Evolutionary conservation across 352 stramenopile genomes (phyloP), one percentile per base, ranked within the genome.

Genomic region (Globisporangium lucens): DNA sequence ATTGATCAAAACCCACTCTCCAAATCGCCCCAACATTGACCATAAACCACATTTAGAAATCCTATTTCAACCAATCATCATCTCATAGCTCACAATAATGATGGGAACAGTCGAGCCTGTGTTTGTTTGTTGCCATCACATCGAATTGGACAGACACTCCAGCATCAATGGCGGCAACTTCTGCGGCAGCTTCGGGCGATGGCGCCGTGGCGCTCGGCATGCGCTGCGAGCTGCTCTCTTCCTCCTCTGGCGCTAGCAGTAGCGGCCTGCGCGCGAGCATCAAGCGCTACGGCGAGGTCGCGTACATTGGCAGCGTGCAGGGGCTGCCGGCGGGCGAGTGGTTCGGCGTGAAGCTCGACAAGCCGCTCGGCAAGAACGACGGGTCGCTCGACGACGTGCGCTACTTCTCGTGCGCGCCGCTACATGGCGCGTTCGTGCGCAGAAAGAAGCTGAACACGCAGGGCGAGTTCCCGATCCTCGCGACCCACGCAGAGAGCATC

Each of bases 291-390:
- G 87, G 87, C 2, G 72, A 87, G 63, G 75, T 95, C 49, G 80
- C 73, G 65, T 92, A 85, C 73, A 76, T 93, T 29, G 87, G 87
- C 6, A 1, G 56, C 20, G 74, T 93, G 4, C 62, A 71, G 0
- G 78, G 84, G 0, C 80, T 95, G 0, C 74, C 81, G 0, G 73
- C 69, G 0, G 83, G 89, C 61, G 78, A 78, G 24, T 95, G 85
- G 85, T 70, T 92, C 58, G 85, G 87, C 41, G 76, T 95, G 60
- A 75, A 78, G 1, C 73, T 95, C 58, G 87, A 95, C 64, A 78
- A 91, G 58, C 78, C 87, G 35, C 71, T 91, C 33, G 87, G 87
- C 47, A 92, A 89, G 71, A 84, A 89, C 65, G 85, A 95, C 70
- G 85, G 87, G 15, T 70, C 74, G 22, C 69, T 77, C 61, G 66